Percentiles rank a stretch among this genome's conserved stretches.
Conservation (phyloP, 176 grass and related monocot genomes). For the Typha latifolia region DNA sequence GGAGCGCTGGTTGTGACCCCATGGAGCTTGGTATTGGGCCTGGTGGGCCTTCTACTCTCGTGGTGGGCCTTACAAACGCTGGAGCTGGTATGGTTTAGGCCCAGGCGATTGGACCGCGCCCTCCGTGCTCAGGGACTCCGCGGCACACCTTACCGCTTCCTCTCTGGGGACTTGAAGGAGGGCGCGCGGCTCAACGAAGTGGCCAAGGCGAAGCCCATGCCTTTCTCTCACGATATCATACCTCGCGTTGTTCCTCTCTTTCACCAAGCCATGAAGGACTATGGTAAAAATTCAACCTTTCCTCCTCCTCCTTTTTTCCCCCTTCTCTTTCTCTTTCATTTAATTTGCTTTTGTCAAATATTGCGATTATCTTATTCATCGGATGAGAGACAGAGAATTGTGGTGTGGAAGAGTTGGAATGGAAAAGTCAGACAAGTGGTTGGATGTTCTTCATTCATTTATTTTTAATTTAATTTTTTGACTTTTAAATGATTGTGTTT, state of each 20-base stretch:
- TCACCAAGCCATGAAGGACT: constrained; percentile 15
- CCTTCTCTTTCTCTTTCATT: too few relatives aligned
- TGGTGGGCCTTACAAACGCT: neutral
- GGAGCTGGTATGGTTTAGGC: constrained; percentile 36
- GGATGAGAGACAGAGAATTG: too few relatives aligned
- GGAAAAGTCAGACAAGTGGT: neutral
- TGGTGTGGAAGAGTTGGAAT: too few relatives aligned
- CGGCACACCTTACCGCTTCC: constrained; percentile 37
- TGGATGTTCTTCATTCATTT: neutral
- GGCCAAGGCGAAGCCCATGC: constrained; percentile 47
- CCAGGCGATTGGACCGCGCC: constrained; percentile 25
- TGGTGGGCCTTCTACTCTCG: constrained; percentile 13
- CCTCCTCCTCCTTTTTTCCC: too few relatives aligned
- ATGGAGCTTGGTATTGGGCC: neutral
- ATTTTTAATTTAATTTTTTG: neutral
- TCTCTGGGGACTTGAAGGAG: constrained; percentile 41
- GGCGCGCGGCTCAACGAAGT: constrained; percentile 30
- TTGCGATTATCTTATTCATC: too few relatives aligned
- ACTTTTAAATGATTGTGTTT: neutral
- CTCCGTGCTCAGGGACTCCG: constrained; percentile 57
- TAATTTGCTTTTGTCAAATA: too few relatives aligned
- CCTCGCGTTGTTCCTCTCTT: constrained; percentile 33
- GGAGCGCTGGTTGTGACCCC: too few relatives aligned
- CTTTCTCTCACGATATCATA: constrained; percentile 36
- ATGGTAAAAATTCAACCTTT: constrained; percentile 21